A percentile compares a stretch with the other conserved stretches of the same genome.
phyloP scores from a whole-genome alignment of 2,329 filamentous ascomycete genomes.

The Anisogramma anomala region DNA sequence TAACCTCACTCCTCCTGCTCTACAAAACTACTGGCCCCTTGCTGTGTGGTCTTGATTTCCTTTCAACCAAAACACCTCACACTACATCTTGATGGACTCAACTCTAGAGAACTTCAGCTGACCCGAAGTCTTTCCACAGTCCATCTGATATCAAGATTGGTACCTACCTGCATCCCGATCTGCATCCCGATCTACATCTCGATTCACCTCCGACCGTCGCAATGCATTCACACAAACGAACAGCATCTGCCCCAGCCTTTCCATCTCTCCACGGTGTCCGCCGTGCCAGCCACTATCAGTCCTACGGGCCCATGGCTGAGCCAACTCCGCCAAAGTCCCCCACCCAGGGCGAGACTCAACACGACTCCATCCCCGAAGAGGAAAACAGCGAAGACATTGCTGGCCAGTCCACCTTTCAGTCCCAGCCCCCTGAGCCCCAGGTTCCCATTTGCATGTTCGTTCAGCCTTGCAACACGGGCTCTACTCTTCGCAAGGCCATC shows the following conservation, averaged over 20 bases:
- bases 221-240: constrained; percentile 43
- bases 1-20: too few species aligned
- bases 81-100: too few species aligned
- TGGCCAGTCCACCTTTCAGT: constrained; percentile 13
- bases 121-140: constrained; percentile 1
- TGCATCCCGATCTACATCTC: constrained; percentile 5
- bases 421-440: constrained; percentile 16
- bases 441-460: constrained; percentile 41
- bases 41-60: too few species aligned
- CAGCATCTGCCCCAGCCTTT: constrained; percentile 38
- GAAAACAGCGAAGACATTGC: not conserved
- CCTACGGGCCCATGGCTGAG: constrained; percentile 19
- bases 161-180: constrained; percentile 16
- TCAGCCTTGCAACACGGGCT: constrained; percentile 45
- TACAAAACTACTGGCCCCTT: too few species aligned
- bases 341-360: constrained; percentile 15
- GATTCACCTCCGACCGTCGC: constrained; percentile 21
- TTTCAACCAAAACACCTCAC: too few species aligned
- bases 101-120: not conserved
- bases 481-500: constrained; percentile 59
- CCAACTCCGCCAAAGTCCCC: constrained; percentile 20
- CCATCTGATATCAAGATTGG: constrained; percentile 10
- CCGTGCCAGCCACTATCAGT: constrained; percentile 15
- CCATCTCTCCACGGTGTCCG: constrained; percentile 20
- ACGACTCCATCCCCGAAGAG: constrained; percentile 15